A percentile compares a stretch with the other conserved stretches of the same genome.
Conservation (phyloP, 805 yeast genomes). For the Cyberlindnera misumaiensis region DNA sequence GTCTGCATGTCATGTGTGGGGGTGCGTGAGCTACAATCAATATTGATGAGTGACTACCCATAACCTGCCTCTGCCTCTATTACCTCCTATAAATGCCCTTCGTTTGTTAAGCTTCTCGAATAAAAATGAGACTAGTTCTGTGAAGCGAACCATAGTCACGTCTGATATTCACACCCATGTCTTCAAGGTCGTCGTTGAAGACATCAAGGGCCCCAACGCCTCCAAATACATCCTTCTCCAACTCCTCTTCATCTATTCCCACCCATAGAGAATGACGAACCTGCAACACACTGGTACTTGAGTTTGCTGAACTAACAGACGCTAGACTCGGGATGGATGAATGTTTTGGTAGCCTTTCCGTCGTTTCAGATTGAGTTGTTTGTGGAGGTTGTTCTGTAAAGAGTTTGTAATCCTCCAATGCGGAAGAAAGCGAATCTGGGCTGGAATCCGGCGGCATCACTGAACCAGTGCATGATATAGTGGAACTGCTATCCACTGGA, state of each 20-base stretch:
- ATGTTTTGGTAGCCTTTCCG: not conserved
- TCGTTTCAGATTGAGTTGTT: conserved; percentile 1
- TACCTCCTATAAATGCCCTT: too few relatives aligned
- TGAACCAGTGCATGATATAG: too few relatives aligned
- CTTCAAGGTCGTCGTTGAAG: conserved; percentile 8
- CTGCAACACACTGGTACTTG: conserved; percentile 13
- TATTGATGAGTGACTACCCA: too few relatives aligned
- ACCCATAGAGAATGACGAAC: conserved; percentile 21
- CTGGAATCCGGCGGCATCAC: too few relatives aligned
- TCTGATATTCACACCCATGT: not conserved
- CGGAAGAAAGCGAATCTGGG: conserved; percentile 6
- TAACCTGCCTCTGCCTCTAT: too few relatives aligned
- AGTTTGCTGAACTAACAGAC: conserved; percentile 9
- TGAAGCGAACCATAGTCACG: conserved; percentile 1
- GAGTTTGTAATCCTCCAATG: conserved; percentile 19
- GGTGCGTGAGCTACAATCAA: too few relatives aligned
- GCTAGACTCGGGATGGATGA: conserved; percentile 16
- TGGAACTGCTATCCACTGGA: not conserved
- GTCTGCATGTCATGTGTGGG: too few relatives aligned
- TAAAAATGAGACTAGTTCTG: conserved; percentile 20
- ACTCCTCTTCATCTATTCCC: conserved; percentile 11
- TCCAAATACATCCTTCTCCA: conserved; percentile 8
- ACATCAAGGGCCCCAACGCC: conserved; percentile 11
- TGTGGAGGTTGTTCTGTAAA: conserved; percentile 8
- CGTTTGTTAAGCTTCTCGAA: conserved; percentile 2